phyloP scores from a whole-genome alignment of 2,329 filamentous ascomycete genomes.

The Cadophora sp. region DNA sequence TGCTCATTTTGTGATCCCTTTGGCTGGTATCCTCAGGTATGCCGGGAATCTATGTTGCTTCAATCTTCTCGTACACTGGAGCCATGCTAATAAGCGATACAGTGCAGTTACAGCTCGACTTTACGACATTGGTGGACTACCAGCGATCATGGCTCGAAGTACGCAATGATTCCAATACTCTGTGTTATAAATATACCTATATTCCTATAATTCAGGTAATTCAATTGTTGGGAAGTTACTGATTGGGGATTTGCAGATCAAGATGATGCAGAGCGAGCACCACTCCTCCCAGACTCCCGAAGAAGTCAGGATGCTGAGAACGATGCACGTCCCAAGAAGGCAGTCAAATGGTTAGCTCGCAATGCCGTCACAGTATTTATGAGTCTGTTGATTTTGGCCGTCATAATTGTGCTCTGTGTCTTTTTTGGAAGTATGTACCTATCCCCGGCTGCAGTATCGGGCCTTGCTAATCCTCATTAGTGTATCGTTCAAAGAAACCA shows the following conservation, averaged over 20 bases:
- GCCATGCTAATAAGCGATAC: neutral
- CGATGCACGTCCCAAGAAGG: slow-evolving; percentile 25
- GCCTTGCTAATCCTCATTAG: slow-evolving; percentile 20
- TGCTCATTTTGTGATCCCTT: slow-evolving; percentile 35
- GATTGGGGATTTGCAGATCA: neutral
- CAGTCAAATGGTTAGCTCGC: slow-evolving; percentile 31
- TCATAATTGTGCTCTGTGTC: slow-evolving; percentile 39
- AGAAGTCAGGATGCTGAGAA: slow-evolving; percentile 13
- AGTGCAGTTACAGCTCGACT: slow-evolving; percentile 31
- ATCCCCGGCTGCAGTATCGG: neutral
- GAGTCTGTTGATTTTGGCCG: slow-evolving; percentile 35
- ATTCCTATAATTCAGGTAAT: neutral
- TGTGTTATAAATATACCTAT: neutral
- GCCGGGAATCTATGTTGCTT: neutral
- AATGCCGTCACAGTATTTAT: slow-evolving; percentile 40
- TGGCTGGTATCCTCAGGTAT: slow-evolving; percentile 25
- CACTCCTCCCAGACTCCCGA: slow-evolving; percentile 34
- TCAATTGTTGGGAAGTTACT: neutral
- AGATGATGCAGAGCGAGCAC: slow-evolving; percentile 33
- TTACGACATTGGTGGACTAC: slow-evolving; percentile 37
- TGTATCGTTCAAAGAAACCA: slow-evolving; percentile 29
- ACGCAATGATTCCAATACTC: neutral
- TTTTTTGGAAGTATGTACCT: slow-evolving; percentile 38
- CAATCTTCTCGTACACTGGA: too few relatives aligned
- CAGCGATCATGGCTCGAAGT: slow-evolving; percentile 21